These are phyloP conservation scores for Vaccinium vitisidaea DNA, from an alignment of 148 eudicot genomes.

Conservation along the genomic window DNA sequence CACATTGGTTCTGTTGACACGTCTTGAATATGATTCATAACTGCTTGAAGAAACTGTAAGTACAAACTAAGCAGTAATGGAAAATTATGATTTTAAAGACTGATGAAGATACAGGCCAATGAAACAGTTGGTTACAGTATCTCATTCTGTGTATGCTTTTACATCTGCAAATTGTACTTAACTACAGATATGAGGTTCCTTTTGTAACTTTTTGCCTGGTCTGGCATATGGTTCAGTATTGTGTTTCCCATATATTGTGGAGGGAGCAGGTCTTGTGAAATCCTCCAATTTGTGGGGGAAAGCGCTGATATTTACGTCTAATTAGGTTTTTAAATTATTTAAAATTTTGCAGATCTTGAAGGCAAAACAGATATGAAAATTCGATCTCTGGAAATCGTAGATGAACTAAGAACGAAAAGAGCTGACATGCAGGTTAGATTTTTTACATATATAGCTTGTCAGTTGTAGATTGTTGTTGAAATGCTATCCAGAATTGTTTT, in stretches of 20 bases:
- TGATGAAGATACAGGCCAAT: background rate
- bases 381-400: constrained; percentile 70
- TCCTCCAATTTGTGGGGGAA: background rate
- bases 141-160: background rate
- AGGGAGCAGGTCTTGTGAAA: background rate
- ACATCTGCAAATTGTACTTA: background rate
- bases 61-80: background rate
- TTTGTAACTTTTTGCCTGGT: background rate
- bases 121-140: background rate
- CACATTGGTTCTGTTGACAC: background rate
- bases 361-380: constrained; percentile 89
- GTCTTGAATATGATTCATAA: background rate
- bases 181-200: background rate
- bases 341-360: constrained; percentile 62
- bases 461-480: background rate
- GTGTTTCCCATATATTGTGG: background rate
- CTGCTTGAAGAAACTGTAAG: background rate
- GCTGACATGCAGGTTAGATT: constrained; percentile 86
- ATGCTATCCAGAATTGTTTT: background rate
- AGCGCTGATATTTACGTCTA: background rate
- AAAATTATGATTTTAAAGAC: background rate
- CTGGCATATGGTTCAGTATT: background rate
- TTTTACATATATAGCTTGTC: background rate
- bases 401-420: constrained; percentile 73
- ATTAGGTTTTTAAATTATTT: background rate